Conservation (phyloP, 306 rosid genomes). For the Sicyos edulis region DNA sequence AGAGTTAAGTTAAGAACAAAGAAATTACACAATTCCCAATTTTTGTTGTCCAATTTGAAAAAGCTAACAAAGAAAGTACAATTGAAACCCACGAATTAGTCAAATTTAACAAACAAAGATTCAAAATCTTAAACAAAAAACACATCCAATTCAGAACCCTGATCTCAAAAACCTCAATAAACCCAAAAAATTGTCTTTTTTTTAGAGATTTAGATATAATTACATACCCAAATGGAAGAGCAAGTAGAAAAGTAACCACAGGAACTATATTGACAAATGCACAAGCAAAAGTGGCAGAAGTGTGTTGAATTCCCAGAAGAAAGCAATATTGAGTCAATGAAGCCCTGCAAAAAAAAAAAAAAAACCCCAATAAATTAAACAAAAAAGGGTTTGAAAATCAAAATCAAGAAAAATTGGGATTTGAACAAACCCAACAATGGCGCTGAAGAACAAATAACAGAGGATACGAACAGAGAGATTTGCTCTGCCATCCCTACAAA, state of each 20-base stretch:
- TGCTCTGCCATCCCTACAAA: constrained; percentile 53
- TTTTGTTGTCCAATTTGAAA: neutral
- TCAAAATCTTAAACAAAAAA: neutral
- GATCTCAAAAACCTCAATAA: neutral
- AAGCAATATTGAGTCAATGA: constrained; percentile 75
- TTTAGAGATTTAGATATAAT: neutral
- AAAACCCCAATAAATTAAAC: neutral
- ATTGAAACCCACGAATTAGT: neutral
- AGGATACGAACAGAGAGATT: constrained; percentile 52
- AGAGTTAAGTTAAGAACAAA: neutral
- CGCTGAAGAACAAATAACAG: constrained; percentile 77
- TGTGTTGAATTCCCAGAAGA: constrained; percentile 80
- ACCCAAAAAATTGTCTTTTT: too few species aligned
- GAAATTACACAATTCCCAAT: neutral
- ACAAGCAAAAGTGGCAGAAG: constrained; percentile 82
- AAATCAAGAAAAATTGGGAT: neutral
- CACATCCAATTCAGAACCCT: neutral
- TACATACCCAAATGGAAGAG: constrained; percentile 87
- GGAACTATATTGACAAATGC: constrained; percentile 87
- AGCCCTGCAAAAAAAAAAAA: constrained; percentile 37
- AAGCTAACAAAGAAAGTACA: neutral
- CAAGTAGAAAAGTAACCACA: constrained; percentile 61
- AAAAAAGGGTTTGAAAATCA: neutral
- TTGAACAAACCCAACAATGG: constrained; percentile 61
- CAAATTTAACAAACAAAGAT: neutral